These are phyloP conservation scores for Aspergillus hiratsukae DNA, from an alignment of 2,329 filamentous ascomycete species.

Conservation along the genomic window DNA sequence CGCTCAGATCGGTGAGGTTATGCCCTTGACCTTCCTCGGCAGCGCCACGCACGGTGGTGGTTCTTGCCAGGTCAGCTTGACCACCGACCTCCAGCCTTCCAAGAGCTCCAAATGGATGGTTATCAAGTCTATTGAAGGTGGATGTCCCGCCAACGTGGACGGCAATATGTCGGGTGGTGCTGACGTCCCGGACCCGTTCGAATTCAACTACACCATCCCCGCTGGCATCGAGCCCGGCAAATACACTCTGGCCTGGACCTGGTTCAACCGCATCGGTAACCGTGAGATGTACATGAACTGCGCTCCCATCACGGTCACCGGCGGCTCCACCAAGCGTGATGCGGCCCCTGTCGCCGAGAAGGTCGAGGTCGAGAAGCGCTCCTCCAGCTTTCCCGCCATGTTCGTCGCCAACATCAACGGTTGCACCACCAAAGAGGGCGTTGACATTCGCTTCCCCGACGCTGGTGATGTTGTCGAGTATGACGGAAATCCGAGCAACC, in stretches of 20 bases:
- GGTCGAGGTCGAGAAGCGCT: constrained; percentile 47
- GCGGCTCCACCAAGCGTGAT: constrained; percentile 43
- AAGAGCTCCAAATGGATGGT: constrained; percentile 74
- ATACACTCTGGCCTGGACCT: constrained; percentile 84
- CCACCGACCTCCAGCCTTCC: constrained; percentile 67
- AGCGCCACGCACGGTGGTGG: constrained; percentile 82
- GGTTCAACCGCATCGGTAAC: constrained; percentile 90
- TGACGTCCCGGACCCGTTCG: constrained; percentile 44
- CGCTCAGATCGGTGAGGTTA: constrained; percentile 60
- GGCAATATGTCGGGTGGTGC: constrained; percentile 58
- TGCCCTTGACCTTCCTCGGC: constrained; percentile 63
- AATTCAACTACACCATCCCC: constrained; percentile 69
- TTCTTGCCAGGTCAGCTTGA: constrained; percentile 84
- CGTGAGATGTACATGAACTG: constrained; percentile 99
- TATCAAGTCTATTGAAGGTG: constrained; percentile 81
- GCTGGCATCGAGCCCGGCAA: constrained; percentile 67
- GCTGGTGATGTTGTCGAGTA: constrained; percentile 57
- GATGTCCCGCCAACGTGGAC: constrained; percentile 63
- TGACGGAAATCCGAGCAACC: constrained; percentile 39
- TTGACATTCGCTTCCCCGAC: constrained; percentile 64
- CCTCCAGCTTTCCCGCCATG: constrained; percentile 65
- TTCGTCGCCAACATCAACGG: constrained; percentile 67
- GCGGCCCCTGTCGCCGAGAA: constrained; percentile 20
- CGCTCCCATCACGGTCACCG: constrained; percentile 64
- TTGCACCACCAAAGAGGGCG: constrained; percentile 52